These are phyloP conservation scores for Tolypocladium nubicola DNA, from an alignment of 2,329 filamentous ascomycete species.

Conservation along the genomic window DNA sequence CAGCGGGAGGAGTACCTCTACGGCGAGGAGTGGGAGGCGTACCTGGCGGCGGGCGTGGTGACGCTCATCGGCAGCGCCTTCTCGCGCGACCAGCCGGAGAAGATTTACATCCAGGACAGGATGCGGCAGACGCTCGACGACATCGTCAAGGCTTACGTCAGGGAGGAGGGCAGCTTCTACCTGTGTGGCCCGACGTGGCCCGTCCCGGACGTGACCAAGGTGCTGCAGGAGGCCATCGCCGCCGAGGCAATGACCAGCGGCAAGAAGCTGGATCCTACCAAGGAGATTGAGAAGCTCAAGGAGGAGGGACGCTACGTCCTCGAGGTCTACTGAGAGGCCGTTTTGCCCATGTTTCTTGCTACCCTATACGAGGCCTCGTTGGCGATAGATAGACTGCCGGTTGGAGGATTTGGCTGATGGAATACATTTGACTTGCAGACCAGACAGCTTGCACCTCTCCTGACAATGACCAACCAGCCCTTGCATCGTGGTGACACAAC, in stretches of 20 bases:
- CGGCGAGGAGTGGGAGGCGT: constrained; percentile 98
- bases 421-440: neutral
- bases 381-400: too few relatives aligned
- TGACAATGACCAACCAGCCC: neutral
- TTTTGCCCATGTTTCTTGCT: neutral
- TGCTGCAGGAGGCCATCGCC: constrained; percentile 85
- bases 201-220: constrained; percentile 89
- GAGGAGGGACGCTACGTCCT: constrained; percentile 89
- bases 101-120: constrained; percentile 98
- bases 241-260: constrained; percentile 57
- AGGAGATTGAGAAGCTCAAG: constrained; percentile 97
- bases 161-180: constrained; percentile 87
- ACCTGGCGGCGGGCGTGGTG: constrained; percentile 89
- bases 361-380: neutral
- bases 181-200: constrained; percentile 98
- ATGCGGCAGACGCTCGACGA: constrained; percentile 82
- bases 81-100: constrained; percentile 91
- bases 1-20: constrained; percentile 98
- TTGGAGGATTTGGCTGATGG: neutral
- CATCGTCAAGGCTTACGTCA: constrained; percentile 77
- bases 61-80: constrained; percentile 90
- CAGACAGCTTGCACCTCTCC: neutral
- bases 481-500: neutral
- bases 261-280: constrained; percentile 74
- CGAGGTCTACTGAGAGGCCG: constrained; percentile 69